Evolutionary conservation across 805 yeast genomes (phyloP).

Genomic region (Tetrapisispora fleetii): DNA sequence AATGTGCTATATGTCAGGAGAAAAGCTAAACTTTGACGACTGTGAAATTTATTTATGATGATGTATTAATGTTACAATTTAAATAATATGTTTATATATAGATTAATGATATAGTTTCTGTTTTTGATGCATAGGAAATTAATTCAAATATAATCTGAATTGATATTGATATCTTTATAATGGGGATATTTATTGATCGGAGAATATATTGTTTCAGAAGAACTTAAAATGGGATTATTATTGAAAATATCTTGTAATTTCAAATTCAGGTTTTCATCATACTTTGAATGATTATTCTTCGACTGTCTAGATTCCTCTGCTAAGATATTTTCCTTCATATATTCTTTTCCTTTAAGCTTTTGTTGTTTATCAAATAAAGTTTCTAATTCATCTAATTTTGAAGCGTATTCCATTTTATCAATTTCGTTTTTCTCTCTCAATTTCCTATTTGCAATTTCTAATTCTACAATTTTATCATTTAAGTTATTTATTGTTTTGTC

Average conservation of each 20-base stretch:
- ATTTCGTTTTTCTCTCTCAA: background rate
- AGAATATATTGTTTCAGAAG: background rate
- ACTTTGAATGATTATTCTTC: background rate
- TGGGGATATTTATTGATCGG: background rate
- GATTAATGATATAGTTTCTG: background rate
- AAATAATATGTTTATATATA: background rate
- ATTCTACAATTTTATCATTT: conserved; percentile 14
- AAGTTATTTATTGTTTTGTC: conserved; percentile 26
- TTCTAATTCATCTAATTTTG: conserved; percentile 26
- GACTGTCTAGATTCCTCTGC: background rate
- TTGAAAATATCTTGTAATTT: conserved; percentile 1
- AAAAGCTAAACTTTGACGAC: too few relatives aligned
- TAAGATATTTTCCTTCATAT: background rate
- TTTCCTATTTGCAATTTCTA: conserved; percentile 1
- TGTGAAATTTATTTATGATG: too few relatives aligned
- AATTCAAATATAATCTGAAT: background rate
- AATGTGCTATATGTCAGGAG: too few relatives aligned
- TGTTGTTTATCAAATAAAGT: conserved; percentile 2
- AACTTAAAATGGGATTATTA: background rate
- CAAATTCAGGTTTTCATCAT: background rate
- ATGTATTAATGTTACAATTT: background rate
- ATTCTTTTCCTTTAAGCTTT: background rate
- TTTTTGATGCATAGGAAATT: too few relatives aligned
- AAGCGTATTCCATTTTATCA: conserved; percentile 13
- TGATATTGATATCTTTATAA: background rate